Evolutionary conservation across 139 green algal genomes (phyloP).

Genomic region (Yamagishiella unicocca): DNA sequence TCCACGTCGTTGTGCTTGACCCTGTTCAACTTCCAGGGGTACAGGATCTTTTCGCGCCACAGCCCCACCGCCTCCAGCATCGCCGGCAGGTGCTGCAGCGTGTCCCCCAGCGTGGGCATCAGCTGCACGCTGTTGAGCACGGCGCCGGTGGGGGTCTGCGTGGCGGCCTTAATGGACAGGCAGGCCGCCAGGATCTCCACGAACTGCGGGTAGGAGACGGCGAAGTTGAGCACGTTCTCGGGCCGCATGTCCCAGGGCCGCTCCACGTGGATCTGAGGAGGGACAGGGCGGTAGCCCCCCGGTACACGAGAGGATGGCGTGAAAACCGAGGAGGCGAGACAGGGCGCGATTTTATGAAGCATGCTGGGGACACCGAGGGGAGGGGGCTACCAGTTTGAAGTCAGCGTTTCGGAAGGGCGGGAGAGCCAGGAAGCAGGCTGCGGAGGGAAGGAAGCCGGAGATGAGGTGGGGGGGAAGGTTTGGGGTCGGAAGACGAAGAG

Average conservation of each 20-base stretch:
- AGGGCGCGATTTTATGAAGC: too few species aligned
- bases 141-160: conserved; percentile 25
- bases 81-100: conserved; percentile 18
- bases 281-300: too few species aligned
- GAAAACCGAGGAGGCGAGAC: too few species aligned
- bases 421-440: too few species aligned
- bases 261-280: background rate
- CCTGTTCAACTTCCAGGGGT: conserved; percentile 53
- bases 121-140: conserved; percentile 38
- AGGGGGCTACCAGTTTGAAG: too few species aligned
- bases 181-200: conserved; percentile 61
- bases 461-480: too few species aligned
- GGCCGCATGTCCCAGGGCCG: conserved; percentile 51
- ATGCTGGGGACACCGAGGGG: too few species aligned
- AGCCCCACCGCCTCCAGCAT: conserved; percentile 40
- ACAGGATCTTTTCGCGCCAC: conserved; percentile 57
- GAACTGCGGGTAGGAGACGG: conserved; percentile 69
- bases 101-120: conserved; percentile 19
- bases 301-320: too few species aligned
- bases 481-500: too few species aligned
- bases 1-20: conserved; percentile 51
- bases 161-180: conserved; percentile 54
- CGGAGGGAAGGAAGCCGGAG: too few species aligned
- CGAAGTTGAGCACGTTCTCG: conserved; percentile 34
- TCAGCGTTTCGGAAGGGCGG: too few species aligned